Evolutionary conservation across 768 basidiomycete species (phyloP), one percentile per base, ranked within the genome.

Genomic region (Serendipita sp.): DNA sequence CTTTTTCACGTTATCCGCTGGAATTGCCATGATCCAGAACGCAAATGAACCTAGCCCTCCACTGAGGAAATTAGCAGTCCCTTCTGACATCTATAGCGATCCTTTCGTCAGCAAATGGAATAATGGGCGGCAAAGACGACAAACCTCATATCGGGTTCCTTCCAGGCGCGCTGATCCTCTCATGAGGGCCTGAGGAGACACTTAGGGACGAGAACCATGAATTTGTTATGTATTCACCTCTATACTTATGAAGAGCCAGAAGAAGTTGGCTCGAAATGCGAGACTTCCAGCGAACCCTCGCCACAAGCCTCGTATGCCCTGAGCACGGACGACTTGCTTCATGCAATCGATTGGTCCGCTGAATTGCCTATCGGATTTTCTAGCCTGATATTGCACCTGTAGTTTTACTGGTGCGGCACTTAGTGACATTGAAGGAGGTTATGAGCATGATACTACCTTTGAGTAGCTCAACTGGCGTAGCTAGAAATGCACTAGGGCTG

Each of bases 1-100:
- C 88, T 89, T 91, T 75, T 92, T 91, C 67, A 89, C 76, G 71
- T 89, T 89, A 74, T 92, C 90, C 64, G 84, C 79, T 2, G 88
- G 85, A 67, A 86, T 85, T 28, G 81, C 84, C 76, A 83, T 80
- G 28, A 76, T 75, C 85, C 86, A 88, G 72, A 81, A 88, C 28
- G 76, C 76, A 69, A 86, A 83, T 3, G 82, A 79, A 45, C 75
- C 82, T 35, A 83, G 73, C 7, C 85, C 85, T 34, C 86, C 86
- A 10, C 85, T 80, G 13, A 85, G 70, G 72, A 86, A 85, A 70
- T 83, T 85, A 3, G 85, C 80, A 8, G 77, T 70, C 4, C 83
- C 82, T 23, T 79, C 81, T 71, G 78, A 82, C 72, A 86, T 78
- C 85, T 86, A 68, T n/a, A 56, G 47, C 28, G 58, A 13, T 41